These are phyloP conservation scores for Fabrea salina DNA, from an alignment of 169 alveolate species.

Conservation along the genomic window DNA sequence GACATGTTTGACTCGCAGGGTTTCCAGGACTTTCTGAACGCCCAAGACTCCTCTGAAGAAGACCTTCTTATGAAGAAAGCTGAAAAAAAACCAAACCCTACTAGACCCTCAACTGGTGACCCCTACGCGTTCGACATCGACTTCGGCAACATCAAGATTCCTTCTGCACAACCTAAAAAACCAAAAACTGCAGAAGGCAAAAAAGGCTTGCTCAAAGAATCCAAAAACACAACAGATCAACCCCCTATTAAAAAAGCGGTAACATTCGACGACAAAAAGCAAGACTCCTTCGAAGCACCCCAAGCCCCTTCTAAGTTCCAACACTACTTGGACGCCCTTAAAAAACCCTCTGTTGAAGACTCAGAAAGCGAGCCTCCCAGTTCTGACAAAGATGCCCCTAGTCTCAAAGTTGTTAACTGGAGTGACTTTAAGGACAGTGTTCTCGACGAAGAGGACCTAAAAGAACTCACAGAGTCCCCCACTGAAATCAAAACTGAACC, in stretches of 20 bases:
- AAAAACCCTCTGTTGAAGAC: no score
- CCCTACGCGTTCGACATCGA: slow-evolving; percentile 19
- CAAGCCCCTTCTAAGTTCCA: no score
- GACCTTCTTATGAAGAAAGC: neutral
- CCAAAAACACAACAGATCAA: neutral
- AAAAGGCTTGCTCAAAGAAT: neutral
- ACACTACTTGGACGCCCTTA: no score
- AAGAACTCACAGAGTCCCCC: neutral
- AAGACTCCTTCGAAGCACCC: neutral
- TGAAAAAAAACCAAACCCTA: neutral
- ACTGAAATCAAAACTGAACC: neutral
- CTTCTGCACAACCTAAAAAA: neutral
- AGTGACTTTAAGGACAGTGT: neutral
- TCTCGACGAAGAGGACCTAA: neutral
- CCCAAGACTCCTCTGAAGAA: neutral
- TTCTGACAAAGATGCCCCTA: neutral
- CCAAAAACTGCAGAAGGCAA: neutral
- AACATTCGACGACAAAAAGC: neutral
- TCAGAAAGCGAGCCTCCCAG: neutral
- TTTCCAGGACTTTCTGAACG: neutral
- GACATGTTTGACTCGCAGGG: neutral
- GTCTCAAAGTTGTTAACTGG: neutral
- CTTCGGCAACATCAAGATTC: slow-evolving; percentile 14
- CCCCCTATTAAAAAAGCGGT: neutral
- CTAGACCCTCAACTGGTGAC: neutral